These are phyloP conservation scores for Trichocladium antarcticum DNA, from an alignment of 495 filamentous ascomycete species.

Conservation along the genomic window DNA sequence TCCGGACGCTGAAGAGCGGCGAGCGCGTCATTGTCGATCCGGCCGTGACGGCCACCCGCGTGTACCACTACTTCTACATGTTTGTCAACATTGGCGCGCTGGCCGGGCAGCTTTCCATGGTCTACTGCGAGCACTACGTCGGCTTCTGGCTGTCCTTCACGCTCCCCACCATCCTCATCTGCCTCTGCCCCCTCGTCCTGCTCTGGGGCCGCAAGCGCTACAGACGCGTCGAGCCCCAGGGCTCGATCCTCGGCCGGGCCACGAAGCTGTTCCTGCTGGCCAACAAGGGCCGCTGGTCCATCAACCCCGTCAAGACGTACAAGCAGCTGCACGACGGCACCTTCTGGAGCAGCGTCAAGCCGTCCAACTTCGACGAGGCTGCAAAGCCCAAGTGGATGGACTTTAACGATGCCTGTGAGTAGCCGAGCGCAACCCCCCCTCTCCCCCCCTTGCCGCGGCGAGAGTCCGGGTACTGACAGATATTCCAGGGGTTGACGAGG, in stretches of 20 bases:
- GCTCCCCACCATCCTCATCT: constrained; percentile 49
- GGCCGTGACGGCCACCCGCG: constrained; percentile 46
- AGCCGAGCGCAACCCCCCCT: background rate
- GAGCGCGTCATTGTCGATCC: constrained; percentile 63
- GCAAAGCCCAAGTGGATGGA: constrained; percentile 52
- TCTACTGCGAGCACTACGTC: constrained; percentile 61
- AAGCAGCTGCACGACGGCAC: constrained; percentile 42
- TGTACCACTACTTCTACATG: constrained; percentile 55
- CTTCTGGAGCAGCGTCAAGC: constrained; percentile 59
- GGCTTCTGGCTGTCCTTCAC: constrained; percentile 65
- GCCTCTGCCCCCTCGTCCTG: constrained; percentile 52
- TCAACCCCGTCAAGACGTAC: constrained; percentile 44
- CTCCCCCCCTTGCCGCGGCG: background rate
- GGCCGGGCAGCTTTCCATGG: constrained; percentile 41
- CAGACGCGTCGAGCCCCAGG: constrained; percentile 44
- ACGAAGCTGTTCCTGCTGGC: constrained; percentile 45
- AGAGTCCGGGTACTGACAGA: background rate
- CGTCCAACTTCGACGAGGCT: constrained; percentile 40
- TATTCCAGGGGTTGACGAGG: constrained; percentile 20
- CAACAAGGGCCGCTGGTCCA: constrained; percentile 54
- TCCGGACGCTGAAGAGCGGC: constrained; percentile 41
- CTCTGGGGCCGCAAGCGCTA: constrained; percentile 51
- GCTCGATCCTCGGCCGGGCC: constrained; percentile 51
- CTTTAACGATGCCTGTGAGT: constrained; percentile 54
- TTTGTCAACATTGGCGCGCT: constrained; percentile 62